Evolutionary conservation across 1,284 basidiomycete species (phyloP), one percentile per base, ranked within the genome.

Genomic region (Ceratobasidium sp.): DNA sequence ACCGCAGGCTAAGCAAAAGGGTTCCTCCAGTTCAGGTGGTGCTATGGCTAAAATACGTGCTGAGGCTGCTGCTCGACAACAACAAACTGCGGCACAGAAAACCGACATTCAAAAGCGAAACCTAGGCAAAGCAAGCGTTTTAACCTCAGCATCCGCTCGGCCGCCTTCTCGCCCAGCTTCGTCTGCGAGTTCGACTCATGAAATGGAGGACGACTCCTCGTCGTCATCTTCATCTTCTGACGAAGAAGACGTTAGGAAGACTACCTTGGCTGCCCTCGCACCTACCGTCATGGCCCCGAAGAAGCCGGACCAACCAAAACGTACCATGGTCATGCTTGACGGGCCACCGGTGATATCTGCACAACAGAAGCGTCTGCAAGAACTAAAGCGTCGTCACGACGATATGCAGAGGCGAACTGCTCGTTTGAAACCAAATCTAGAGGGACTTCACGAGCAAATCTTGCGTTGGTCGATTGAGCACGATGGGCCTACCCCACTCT

Each of bases 401-500:
- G 64, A 69, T 26, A 30, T 57, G 52, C 41, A 69, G 28, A 55
- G 64, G 28, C 64, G 64, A 45, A 57, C 64, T 3, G 50, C 52
- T n/a, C 64, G 64, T 18, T 45, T 69, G 32, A 53, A 57, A 23
- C 64, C 64, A 12, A 69, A 69, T 28, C 26, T 69, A 10, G 64
- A 69, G 21, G 64, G 64, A 1, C 26, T 69, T 4, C 64, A 69
- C 52, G 64, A 69, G 45, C 64, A 69, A 21, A 69, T 69, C 52
- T 26, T 69, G 23, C 64, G 64, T 46, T 69, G 64, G 64, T 69
- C 64, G 39, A 69, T 69, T 74, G 85, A 90, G 62, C 86, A 92
- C 75, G 81, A 81, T 1, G 92, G 89, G 10, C 82, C 87, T 8
- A 81, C 84, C 57, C 90, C 89, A 36, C 89, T 90, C 0, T 77